Evolutionary conservation across 2,329 filamentous ascomycete genomes (phyloP), one percentile per base, ranked within the genome.

Genomic region (Calycina herbarum): DNA sequence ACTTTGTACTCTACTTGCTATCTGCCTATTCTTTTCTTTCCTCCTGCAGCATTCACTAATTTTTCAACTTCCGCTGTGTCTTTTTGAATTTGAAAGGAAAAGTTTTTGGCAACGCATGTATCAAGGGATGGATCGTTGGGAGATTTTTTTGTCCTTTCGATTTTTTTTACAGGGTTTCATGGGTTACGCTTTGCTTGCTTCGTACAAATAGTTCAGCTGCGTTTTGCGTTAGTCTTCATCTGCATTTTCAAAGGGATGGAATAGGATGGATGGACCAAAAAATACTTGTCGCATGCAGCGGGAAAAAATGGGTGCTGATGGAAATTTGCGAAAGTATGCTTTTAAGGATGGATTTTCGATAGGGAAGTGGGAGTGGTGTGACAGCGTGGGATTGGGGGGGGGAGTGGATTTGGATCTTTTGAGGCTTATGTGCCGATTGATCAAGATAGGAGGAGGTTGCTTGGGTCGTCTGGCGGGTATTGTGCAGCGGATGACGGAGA

Each of bases 1-100:
- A 42, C 63, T 58, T 57, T 69, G 67, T 69, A 69, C 61, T 69
- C 62, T 71, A 71, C 40, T 64, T 69, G 40, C 62, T 67, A 63
- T 57, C 57, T 59, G 59, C 57, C 33, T 38, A 57, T 67, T 63
- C 59, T 42, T 27, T 59, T 65, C 54, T 57, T 54, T 54, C 48
- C 48, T 54, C 51, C 40, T 40, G 56, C 62, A 59, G 65, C 65
- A 67, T 68, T 65, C 60, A 65, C 38, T 61, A 48, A 59, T 61
- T 61, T 13, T 27, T 66, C 62, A n/a, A 56, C 62, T 59, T 63
- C 62, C 58, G 24, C 59, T 38, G 48, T 66, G 59, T 38, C 61
- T 40, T 48, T 65, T 67, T 63, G 51, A 62, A 60, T 63, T 63
- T 48, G 29, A 64, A 59, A 67, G 65, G 60, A 64, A 66, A 66